Evolutionary conservation across 1,284 basidiomycete genomes (phyloP).

Genomic region (Apiotrichum akiyoshidainum): DNA sequence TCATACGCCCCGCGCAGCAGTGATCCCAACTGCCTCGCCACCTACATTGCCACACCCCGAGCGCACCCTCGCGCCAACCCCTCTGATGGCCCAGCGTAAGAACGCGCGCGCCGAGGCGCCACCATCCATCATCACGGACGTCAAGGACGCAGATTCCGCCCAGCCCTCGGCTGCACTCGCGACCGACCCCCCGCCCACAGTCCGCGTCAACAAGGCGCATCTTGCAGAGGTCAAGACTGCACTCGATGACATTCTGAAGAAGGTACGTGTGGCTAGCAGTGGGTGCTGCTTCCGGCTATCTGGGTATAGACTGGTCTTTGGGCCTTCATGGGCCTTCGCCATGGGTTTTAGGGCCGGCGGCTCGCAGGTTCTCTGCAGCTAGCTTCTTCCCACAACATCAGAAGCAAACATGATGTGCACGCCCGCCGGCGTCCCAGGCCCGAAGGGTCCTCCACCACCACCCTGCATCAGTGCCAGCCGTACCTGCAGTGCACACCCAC

Average conservation of each 20-base stretch:
- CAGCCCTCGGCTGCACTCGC: constrained; percentile 17
- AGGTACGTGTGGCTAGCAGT: constrained; percentile 58
- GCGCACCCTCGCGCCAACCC: background rate
- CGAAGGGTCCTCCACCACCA: background rate
- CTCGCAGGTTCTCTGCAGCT: no score
- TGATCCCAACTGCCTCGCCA: no score
- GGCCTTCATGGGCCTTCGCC: no score
- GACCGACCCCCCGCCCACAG: constrained; percentile 45
- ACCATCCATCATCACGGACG: background rate
- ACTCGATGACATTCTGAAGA: constrained; percentile 83
- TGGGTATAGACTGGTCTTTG: no score
- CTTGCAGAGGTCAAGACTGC: constrained; percentile 79
- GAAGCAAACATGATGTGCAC: no score
- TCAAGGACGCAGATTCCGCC: background rate
- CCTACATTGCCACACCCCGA: no score
- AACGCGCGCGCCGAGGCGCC: constrained; percentile 2
- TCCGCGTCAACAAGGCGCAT: constrained; percentile 81
- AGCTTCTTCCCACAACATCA: no score
- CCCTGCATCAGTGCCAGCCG: background rate
- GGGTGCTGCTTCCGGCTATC: background rate
- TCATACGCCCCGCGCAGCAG: no score
- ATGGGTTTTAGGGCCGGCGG: no score
- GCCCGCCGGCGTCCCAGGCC: background rate
- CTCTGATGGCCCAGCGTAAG: constrained; percentile 3
- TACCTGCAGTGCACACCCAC: no score